phyloP scores from a whole-genome alignment of 208 protist species.

The Acanthamoeba healyi region DNA sequence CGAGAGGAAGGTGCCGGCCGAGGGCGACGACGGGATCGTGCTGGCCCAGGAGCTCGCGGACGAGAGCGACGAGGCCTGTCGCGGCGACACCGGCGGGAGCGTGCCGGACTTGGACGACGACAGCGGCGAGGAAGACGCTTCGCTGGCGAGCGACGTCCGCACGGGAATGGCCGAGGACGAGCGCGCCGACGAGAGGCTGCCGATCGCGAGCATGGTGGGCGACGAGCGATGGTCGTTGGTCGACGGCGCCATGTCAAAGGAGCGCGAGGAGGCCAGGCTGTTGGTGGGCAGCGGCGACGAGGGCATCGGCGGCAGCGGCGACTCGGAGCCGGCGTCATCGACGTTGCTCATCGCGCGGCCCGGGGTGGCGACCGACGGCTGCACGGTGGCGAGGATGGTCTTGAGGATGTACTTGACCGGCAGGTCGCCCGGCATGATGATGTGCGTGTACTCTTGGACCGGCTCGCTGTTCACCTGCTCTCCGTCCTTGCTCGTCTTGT shows the following conservation, averaged over 20 bases:
- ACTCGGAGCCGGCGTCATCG: background rate
- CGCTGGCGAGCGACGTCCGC: background rate
- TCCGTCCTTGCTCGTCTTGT: background rate
- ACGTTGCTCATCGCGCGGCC: background rate
- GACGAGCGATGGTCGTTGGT: background rate
- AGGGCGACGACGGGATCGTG: background rate
- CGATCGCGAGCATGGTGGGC: background rate
- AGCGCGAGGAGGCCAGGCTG: background rate
- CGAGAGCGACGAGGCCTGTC: background rate
- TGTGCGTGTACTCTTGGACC: background rate
- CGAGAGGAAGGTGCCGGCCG: background rate
- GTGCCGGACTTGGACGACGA: background rate
- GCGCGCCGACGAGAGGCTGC: background rate
- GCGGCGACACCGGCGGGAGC: no score
- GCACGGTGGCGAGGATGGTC: constrained; percentile 12
- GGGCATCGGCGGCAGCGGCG: background rate
- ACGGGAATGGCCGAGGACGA: background rate
- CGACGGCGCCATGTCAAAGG: no score
- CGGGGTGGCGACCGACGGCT: background rate
- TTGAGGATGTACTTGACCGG: constrained; percentile 41
- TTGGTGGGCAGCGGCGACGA: background rate
- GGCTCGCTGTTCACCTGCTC: background rate
- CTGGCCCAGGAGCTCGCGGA: background rate
- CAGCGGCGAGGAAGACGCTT: background rate
- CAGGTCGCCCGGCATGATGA: constrained; percentile 10